phyloP scores from a whole-genome alignment of 805 yeast genomes.

The Yueomyces sp. region DNA sequence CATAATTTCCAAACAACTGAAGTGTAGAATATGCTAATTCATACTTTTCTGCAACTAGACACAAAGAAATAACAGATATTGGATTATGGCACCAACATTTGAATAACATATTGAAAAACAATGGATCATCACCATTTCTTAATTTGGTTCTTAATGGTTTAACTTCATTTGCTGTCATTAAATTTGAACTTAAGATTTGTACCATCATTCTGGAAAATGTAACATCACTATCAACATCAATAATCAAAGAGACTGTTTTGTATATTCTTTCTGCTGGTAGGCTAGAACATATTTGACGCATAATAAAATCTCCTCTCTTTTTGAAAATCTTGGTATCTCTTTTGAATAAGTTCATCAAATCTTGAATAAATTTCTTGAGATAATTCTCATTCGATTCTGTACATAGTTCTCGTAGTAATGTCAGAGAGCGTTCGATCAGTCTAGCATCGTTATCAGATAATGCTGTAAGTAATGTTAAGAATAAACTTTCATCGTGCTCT shows the following conservation, averaged over 20 bases:
- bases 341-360: conserved; percentile 55
- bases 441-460: conserved; percentile 36
- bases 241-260: conserved; percentile 62
- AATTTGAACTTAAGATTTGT: conserved; percentile 74
- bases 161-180: conserved; percentile 78
- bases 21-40: conserved; percentile 77
- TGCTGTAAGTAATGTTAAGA: conserved; percentile 66
- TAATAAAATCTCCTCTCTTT: conserved; percentile 66
- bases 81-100: conserved; percentile 88
- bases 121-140: conserved; percentile 54
- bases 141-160: conserved; percentile 54
- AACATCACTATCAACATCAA: conserved; percentile 44
- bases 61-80: conserved; percentile 74
- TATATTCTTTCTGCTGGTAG: conserved; percentile 75
- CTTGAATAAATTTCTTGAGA: conserved; percentile 61
- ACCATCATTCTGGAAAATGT: conserved; percentile 70
- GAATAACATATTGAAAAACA: conserved; percentile 62
- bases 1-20: conserved; percentile 68
- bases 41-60: conserved; percentile 77
- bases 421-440: conserved; percentile 19
- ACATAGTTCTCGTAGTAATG: conserved; percentile 18
- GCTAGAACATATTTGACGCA: conserved; percentile 70
- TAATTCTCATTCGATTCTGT: conserved; percentile 46
- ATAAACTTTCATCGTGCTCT: conserved; percentile 47
- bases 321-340: conserved; percentile 55